Percentiles rank a stretch among this genome's conserved stretches.
phyloP scores from a whole-genome alignment of 352 stramenopile species.

The Globisporangium mamillatum region DNA sequence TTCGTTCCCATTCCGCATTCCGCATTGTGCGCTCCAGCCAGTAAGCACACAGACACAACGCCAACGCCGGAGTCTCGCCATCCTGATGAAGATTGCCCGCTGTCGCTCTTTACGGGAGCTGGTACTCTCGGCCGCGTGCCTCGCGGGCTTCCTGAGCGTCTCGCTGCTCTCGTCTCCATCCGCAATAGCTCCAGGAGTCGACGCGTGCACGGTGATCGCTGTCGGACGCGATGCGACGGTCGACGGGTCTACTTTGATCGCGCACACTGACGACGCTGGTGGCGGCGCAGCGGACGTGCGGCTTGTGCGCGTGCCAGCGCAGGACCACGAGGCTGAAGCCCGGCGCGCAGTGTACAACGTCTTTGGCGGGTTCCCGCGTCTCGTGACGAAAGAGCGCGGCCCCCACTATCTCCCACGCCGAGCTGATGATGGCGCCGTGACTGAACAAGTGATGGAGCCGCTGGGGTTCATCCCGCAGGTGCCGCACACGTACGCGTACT shows the following conservation, averaged over 20 bases:
- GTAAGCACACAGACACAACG: background rate
- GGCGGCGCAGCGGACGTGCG: slow-evolving; percentile 72
- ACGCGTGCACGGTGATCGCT: slow-evolving; percentile 80
- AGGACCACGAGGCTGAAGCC: slow-evolving; percentile 33
- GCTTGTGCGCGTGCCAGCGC: slow-evolving; percentile 77
- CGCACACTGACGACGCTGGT: slow-evolving; percentile 64
- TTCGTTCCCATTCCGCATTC: background rate
- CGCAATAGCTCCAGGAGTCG: background rate
- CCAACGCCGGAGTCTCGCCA: background rate
- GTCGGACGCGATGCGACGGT: slow-evolving; percentile 55
- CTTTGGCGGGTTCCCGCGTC: slow-evolving; percentile 43
- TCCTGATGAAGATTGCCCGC: background rate
- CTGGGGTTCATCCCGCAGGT: slow-evolving; percentile 81
- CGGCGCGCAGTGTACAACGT: slow-evolving; percentile 44
- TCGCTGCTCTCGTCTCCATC: background rate
- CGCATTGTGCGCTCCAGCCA: slow-evolving; percentile 6
- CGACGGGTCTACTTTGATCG: slow-evolving; percentile 72
- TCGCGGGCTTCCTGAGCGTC: background rate
- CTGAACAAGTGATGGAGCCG: slow-evolving; percentile 30
- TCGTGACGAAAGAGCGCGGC: slow-evolving; percentile 59
- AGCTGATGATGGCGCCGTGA: slow-evolving; percentile 8
- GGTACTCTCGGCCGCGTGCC: background rate
- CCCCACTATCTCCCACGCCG: slow-evolving; percentile 33
- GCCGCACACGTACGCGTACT: slow-evolving; percentile 83
- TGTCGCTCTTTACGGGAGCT: background rate